Evolutionary conservation across 225 moss, liverwort and hornwort species (phyloP).

Genomic region (Pseudoscleropodium purum): DNA sequence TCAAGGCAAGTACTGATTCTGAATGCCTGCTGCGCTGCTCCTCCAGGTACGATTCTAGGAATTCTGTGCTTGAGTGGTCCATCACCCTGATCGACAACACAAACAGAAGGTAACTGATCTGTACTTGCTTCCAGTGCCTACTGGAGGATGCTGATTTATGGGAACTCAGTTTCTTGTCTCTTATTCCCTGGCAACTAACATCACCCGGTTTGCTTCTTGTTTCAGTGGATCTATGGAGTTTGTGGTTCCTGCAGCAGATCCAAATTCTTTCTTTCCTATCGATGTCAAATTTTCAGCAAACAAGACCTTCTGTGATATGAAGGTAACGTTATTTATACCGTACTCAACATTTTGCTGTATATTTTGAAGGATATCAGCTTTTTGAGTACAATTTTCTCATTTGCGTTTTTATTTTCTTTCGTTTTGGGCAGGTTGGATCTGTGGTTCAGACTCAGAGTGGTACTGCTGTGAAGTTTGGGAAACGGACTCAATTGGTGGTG

Average conservation of each 20-base stretch:
- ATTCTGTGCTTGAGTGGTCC: slow-evolving; percentile 82
- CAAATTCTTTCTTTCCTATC: slow-evolving; percentile 78
- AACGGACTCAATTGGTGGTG: slow-evolving; percentile 80
- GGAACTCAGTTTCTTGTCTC: neutral
- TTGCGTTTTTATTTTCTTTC: neutral
- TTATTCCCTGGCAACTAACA: neutral
- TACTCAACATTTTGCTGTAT: neutral
- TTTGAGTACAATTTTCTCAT: neutral
- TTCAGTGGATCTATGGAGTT: slow-evolving; percentile 95
- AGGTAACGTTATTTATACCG: slow-evolving; percentile 25
- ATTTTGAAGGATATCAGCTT: neutral
- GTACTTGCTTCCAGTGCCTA: neutral
- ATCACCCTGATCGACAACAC: slow-evolving; percentile 88
- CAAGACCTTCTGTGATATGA: slow-evolving; percentile 79
- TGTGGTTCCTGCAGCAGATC: slow-evolving; percentile 82
- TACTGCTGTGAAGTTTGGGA: slow-evolving; percentile 49
- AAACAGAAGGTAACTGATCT: slow-evolving; percentile 56
- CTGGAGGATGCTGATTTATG: neutral
- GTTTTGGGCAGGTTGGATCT: slow-evolving; percentile 50
- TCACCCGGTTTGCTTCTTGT: neutral
- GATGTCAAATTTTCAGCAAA: slow-evolving; percentile 86
- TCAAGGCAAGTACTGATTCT: neutral
- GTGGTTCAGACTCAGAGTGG: slow-evolving; percentile 68
- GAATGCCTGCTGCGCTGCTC: neutral
- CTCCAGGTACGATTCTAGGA: slow-evolving; percentile 57